Conservation (phyloP, 2,329 filamentous ascomycete species). For the Alternaria brassicae region DNA sequence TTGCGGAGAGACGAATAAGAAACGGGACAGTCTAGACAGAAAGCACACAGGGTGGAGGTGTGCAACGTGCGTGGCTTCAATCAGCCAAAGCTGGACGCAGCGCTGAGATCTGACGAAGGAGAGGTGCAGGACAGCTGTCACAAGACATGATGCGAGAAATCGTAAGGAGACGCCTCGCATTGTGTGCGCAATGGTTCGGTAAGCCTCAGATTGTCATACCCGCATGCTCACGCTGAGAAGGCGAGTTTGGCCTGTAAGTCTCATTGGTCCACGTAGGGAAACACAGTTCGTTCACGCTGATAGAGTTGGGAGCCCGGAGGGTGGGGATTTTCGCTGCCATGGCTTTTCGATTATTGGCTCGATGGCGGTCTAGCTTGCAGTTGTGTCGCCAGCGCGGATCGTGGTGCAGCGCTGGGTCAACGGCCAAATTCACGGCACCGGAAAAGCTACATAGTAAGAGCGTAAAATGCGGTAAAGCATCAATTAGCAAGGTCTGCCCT, state of each 20-base stretch:
- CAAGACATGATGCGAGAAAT: constrained; percentile 36
- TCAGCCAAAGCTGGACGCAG: constrained; percentile 32
- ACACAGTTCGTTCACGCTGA: constrained; percentile 36
- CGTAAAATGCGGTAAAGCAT: constrained; percentile 27
- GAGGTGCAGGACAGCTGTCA: constrained; percentile 43
- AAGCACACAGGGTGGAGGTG: constrained; percentile 35
- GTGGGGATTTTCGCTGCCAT: constrained; percentile 34
- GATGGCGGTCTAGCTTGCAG: constrained; percentile 36
- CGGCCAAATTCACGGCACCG: constrained; percentile 22
- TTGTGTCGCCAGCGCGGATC: constrained; percentile 32
- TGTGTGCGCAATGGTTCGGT: constrained; percentile 34
- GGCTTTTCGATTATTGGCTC: constrained; percentile 36
- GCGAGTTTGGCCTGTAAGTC: constrained; percentile 34
- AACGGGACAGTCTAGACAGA: constrained; percentile 29
- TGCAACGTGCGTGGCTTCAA: constrained; percentile 41
- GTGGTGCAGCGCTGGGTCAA: constrained; percentile 36
- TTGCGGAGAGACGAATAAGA: constrained; percentile 48
- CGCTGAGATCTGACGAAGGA: constrained; percentile 36
- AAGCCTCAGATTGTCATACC: constrained; percentile 43
- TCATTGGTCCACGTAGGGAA: constrained; percentile 49
- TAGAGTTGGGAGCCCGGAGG: constrained; percentile 36
- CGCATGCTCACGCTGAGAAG: constrained; percentile 32
- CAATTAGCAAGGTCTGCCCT: constrained; percentile 30
- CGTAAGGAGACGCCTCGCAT: constrained; percentile 33
- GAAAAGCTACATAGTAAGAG: constrained; percentile 28